Percentiles rank a stretch among this genome's conserved stretches.
phyloP scores from a whole-genome alignment of 2,329 filamentous ascomycete species.

The Colletotrichum costaricense region DNA sequence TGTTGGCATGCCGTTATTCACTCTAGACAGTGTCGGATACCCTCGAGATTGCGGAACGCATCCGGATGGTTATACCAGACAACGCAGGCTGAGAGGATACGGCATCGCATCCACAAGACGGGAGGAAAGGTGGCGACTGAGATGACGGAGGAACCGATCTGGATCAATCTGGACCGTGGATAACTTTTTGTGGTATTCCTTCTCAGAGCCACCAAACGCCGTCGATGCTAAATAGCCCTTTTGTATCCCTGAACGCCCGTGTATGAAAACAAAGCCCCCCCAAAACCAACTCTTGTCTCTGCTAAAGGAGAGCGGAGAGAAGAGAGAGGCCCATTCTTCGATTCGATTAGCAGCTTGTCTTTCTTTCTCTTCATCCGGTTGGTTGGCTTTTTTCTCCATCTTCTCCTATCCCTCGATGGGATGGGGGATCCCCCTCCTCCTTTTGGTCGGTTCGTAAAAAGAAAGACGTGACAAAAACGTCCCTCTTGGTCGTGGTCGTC shows the following conservation, averaged over 20 bases:
- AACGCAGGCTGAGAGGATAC: background rate
- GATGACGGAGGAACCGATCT: slow-evolving; percentile 21
- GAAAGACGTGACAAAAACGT: background rate
- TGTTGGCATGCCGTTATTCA: background rate
- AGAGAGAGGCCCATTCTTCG: slow-evolving; percentile 15
- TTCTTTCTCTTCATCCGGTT: background rate
- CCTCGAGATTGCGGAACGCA: background rate
- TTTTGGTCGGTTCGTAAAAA: background rate
- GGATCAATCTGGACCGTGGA: slow-evolving; percentile 22
- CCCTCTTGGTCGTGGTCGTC: background rate
- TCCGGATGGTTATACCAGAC: background rate
- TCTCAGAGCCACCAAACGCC: slow-evolving; percentile 36
- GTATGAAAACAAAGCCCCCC: slow-evolving; percentile 1
- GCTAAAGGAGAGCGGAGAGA: background rate
- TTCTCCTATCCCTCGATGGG: background rate
- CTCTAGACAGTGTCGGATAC: background rate
- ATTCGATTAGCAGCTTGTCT: slow-evolving; percentile 30
- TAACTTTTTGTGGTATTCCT: slow-evolving; percentile 34
- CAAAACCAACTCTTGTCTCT: background rate
- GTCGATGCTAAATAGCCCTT: slow-evolving; percentile 35
- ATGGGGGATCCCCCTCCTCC: background rate
- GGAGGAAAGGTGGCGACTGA: slow-evolving; percentile 27
- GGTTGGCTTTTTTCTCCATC: background rate
- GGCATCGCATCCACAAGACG: background rate
- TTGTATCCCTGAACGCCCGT: slow-evolving; percentile 35